Evolutionary conservation across 2,329 filamentous ascomycete genomes (phyloP).

Genomic region (Diplodia sapinea): DNA sequence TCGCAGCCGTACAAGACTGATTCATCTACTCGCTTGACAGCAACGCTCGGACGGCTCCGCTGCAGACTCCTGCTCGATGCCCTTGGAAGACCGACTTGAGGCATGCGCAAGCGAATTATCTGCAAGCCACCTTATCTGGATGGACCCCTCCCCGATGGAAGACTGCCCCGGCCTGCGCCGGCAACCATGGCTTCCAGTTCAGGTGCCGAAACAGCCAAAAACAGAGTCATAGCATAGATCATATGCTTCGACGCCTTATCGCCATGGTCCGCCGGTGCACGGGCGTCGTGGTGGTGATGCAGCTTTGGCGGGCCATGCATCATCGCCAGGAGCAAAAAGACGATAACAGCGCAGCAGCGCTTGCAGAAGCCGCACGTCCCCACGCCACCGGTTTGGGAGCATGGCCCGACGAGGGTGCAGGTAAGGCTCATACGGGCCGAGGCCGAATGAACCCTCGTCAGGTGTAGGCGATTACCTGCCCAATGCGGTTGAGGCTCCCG

Average conservation of each 20-base stretch:
- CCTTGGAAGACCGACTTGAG: not conserved
- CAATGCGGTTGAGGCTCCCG: slow-evolving; percentile 16
- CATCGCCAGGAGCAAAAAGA: not conserved
- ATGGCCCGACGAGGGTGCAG: slow-evolving; percentile 15
- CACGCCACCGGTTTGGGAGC: not conserved
- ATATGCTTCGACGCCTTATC: not conserved
- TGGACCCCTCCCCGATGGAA: not conserved
- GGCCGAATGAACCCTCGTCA: slow-evolving; percentile 15
- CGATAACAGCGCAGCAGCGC: slow-evolving; percentile 19
- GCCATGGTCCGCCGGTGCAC: not conserved
- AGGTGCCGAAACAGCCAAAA: not conserved
- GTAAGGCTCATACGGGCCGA: slow-evolving; percentile 21
- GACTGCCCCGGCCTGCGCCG: not conserved
- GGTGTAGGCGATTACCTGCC: slow-evolving; percentile 21
- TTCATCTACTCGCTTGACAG: not conserved
- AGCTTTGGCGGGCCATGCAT: not conserved
- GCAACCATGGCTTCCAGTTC: slow-evolving; percentile 1
- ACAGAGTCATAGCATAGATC: not conserved
- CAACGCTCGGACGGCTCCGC: too few species aligned
- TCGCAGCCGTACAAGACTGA: too few species aligned
- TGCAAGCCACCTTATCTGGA: not conserved
- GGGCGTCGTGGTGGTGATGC: not conserved
- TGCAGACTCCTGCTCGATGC: not conserved
- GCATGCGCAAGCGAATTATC: not conserved
- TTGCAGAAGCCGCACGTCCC: slow-evolving; percentile 15